phyloP scores from a whole-genome alignment of 2,329 filamentous ascomycete genomes.

The Fusarium caatingaense region DNA sequence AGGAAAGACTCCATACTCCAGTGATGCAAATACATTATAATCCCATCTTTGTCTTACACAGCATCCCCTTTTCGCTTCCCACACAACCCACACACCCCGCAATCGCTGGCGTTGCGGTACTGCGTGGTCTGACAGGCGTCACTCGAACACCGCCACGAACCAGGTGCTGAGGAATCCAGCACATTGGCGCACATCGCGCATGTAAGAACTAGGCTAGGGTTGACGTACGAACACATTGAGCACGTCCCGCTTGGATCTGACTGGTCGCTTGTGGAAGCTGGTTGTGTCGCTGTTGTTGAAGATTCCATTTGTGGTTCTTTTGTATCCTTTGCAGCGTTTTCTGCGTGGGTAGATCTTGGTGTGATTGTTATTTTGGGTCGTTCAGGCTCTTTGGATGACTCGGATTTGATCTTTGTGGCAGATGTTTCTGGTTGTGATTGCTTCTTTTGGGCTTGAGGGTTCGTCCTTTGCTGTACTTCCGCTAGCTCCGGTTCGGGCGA shows the following conservation, averaged over 20 bases:
- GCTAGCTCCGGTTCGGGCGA: conserved; percentile 3
- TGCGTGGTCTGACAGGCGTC: conserved; percentile 63
- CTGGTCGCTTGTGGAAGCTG: background rate
- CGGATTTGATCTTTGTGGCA: conserved; percentile 24
- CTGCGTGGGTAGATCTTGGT: background rate
- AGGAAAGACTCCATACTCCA: background rate
- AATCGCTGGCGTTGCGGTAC: conserved; percentile 78
- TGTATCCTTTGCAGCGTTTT: background rate
- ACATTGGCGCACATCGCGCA: conserved; percentile 80
- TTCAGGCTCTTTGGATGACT: conserved; percentile 3
- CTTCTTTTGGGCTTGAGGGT: background rate
- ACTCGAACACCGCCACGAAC: conserved; percentile 73
- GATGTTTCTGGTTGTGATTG: background rate
- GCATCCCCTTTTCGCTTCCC: conserved; percentile 56
- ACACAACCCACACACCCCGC: conserved; percentile 77
- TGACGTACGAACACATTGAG: conserved; percentile 75
- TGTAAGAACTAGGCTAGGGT: conserved; percentile 64
- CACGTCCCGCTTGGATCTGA: conserved; percentile 54
- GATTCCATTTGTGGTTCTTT: background rate
- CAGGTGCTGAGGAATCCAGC: conserved; percentile 64
- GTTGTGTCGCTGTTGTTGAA: background rate
- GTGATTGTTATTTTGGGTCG: background rate
- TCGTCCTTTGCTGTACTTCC: background rate
- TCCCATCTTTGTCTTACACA: background rate
- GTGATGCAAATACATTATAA: background rate